A percentile compares a stretch with the other conserved stretches of the same genome.
Conservation (phyloP, 2,329 filamentous ascomycete species). For the Ascomycota sp. region DNA sequence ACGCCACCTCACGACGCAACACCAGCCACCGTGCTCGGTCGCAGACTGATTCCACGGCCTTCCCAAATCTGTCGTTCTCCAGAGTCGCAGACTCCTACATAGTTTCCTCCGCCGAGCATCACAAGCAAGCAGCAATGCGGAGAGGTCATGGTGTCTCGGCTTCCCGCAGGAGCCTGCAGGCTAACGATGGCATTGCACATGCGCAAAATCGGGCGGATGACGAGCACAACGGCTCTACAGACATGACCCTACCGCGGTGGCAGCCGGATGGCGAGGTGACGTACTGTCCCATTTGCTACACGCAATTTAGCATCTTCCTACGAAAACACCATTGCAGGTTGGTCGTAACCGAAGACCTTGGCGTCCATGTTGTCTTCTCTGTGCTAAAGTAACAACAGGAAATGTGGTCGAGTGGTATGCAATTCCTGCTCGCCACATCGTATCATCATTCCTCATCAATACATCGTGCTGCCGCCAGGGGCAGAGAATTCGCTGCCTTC, state of each 20-base stretch:
- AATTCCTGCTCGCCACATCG: constrained; percentile 77
- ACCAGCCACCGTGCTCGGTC: background rate
- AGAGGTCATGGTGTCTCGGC: background rate
- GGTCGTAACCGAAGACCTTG: constrained; percentile 7
- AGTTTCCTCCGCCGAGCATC: background rate
- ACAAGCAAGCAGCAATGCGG: background rate
- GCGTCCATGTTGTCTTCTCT: no score
- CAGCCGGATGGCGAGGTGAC: constrained; percentile 72
- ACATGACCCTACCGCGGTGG: constrained; percentile 53
- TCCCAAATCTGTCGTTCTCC: background rate
- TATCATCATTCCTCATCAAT: constrained; percentile 85
- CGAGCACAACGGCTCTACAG: constrained; percentile 5
- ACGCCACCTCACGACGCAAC: background rate
- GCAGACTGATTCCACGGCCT: background rate
- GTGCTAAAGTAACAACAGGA: constrained; percentile 25
- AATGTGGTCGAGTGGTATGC: constrained; percentile 87
- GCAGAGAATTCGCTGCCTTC: constrained; percentile 17
- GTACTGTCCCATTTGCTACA: constrained; percentile 66
- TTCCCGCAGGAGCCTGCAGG: background rate
- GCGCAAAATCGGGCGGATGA: background rate
- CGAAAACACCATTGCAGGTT: constrained; percentile 85
- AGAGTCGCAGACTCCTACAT: background rate
- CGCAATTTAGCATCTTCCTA: constrained; percentile 65
- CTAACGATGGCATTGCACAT: background rate
- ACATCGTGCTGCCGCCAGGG: constrained; percentile 62